These are phyloP conservation scores for Hyaloperonospora arabidopsidis DNA, from an alignment of 352 stramenopile genomes.

Conservation along the genomic window DNA sequence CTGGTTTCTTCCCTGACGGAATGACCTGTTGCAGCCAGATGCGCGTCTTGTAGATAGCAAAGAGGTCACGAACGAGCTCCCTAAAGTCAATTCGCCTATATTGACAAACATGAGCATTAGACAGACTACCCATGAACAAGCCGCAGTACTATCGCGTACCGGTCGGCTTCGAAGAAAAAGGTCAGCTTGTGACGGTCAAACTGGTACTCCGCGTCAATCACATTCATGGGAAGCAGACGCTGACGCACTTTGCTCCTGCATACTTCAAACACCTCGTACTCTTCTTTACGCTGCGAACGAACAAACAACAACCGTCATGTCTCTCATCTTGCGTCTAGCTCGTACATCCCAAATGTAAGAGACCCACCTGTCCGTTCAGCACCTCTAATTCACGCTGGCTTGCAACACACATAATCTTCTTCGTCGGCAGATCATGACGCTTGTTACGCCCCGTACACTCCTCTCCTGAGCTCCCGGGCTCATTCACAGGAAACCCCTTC, in stretches of 20 bases:
- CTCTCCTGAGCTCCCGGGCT: conserved; percentile 29
- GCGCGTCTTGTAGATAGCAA: conserved; percentile 98
- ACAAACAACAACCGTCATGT: neutral
- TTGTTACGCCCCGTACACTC: conserved; percentile 44
- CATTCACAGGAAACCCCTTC: conserved; percentile 46
- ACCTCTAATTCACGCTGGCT: conserved; percentile 89
- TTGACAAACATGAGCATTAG: neutral
- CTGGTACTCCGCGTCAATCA: conserved; percentile 98
- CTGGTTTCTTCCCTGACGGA: conserved; percentile 58
- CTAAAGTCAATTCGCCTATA: conserved; percentile 93
- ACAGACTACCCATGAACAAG: neutral
- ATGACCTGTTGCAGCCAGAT: conserved; percentile 97
- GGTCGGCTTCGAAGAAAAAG: conserved; percentile 97
- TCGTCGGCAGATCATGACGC: conserved; percentile 67
- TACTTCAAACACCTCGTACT: conserved; percentile 94
- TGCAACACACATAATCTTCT: conserved; percentile 90
- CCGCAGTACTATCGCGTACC: conserved; percentile 36
- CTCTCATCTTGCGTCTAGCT: neutral
- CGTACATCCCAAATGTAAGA: neutral
- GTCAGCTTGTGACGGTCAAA: conserved; percentile 98
- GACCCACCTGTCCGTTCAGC: conserved; percentile 74
- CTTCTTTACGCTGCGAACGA: conserved; percentile 77
- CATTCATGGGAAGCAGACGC: conserved; percentile 91
- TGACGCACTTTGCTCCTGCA: conserved; percentile 94
- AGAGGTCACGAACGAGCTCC: conserved; percentile 95